Conservation (phyloP, 129 eudicot species). For the Scalesia atractyloides region DNA sequence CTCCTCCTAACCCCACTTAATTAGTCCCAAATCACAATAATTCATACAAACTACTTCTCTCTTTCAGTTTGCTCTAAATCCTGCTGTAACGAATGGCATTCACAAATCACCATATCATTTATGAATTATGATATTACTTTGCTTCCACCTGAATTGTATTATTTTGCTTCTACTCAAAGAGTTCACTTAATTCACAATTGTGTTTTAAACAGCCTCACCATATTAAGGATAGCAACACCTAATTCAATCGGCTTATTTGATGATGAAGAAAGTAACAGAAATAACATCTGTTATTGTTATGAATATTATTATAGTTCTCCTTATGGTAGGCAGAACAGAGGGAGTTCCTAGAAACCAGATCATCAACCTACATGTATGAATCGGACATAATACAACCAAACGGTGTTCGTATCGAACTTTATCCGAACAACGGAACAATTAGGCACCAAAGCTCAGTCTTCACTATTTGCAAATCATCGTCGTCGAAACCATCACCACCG, state of each 20-base stretch:
- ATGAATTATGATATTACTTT: background rate
- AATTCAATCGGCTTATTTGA: background rate
- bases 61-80: too few relatives aligned
- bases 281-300: constrained; percentile 16
- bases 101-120: background rate
- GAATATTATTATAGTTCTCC: constrained; percentile 28
- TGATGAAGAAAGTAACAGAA: constrained; percentile 27
- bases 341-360: constrained; percentile 63
- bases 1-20: too few relatives aligned
- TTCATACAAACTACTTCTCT: too few relatives aligned
- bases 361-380: constrained; percentile 35
- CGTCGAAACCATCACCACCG: too few relatives aligned
- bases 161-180: constrained; percentile 26
- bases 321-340: constrained; percentile 36
- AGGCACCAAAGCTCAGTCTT: constrained; percentile 41
- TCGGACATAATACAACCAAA: constrained; percentile 40
- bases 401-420: constrained; percentile 43
- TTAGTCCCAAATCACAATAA: too few relatives aligned
- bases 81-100: too few relatives aligned
- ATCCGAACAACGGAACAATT: constrained; percentile 55
- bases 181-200: constrained; percentile 22
- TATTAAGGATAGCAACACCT: background rate
- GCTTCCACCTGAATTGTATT: background rate
- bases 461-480: constrained; percentile 39
- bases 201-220: background rate